These are phyloP conservation scores for Pisolithus sp. DNA, from an alignment of 768 basidiomycete genomes.

Conservation along the genomic window DNA sequence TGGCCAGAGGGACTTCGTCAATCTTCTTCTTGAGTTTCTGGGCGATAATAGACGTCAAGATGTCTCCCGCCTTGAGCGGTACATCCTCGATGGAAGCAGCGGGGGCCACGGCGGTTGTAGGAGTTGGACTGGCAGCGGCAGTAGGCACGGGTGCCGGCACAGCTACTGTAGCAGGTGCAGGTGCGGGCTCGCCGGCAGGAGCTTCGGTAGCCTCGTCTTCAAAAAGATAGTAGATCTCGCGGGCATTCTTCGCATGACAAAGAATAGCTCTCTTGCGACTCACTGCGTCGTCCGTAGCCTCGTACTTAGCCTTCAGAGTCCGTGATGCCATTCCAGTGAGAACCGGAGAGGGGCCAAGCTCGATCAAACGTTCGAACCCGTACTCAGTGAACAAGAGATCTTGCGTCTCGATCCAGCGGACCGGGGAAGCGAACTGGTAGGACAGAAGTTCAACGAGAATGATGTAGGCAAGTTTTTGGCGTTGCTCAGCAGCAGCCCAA, in stretches of 20 bases:
- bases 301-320: conserved; percentile 91
- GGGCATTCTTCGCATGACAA: conserved; percentile 91
- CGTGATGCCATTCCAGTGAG: conserved; percentile 91
- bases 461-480: conserved; percentile 91
- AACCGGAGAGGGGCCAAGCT: conserved; percentile 94
- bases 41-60: conserved; percentile 82
- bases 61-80: conserved; percentile 86
- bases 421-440: conserved; percentile 97
- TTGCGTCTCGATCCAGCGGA: conserved; percentile 99
- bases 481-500: conserved; percentile 77
- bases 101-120: conserved; percentile 49
- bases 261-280: conserved; percentile 74
- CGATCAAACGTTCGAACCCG: conserved; percentile 89
- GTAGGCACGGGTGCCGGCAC: conserved; percentile 37
- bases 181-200: conserved; percentile 24
- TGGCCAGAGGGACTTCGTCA: conserved; percentile 81
- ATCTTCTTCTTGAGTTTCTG: conserved; percentile 98
- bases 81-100: conserved; percentile 80
- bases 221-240: conserved; percentile 97
- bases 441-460: conserved; percentile 96
- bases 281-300: conserved; percentile 79
- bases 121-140: conserved; percentile 32
- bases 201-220: conserved; percentile 71
- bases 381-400: conserved; percentile 85
- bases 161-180: conserved; percentile 32